Evolutionary conservation across 2,329 filamentous ascomycete genomes (phyloP), one percentile per base, ranked within the genome.

Genomic region (Esteya vermicola): DNA sequence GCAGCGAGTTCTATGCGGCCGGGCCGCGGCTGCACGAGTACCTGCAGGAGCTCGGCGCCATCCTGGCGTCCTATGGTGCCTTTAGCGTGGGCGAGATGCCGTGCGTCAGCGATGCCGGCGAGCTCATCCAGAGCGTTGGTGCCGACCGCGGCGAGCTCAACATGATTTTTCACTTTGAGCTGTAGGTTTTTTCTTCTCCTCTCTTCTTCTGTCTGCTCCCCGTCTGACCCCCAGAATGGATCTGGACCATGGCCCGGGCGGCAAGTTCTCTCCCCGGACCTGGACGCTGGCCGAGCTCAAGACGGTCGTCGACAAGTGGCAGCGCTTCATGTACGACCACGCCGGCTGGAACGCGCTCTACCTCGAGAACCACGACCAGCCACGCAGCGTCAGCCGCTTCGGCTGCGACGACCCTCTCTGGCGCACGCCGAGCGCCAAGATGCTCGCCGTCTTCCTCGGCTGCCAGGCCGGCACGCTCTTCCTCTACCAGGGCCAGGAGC

Each of bases 21-120:
- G 74, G 68, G 0, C 60, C 58, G 9, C 51, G 64, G 16, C 59
- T 75, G 33, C 80, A 72, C 50, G 74, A 71, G 54, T 81, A 83
- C 47, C 77, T 78, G 0, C 77, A 79, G 0, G 62, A 71, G 5
- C 75, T 84, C 55, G 72, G 78, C 49, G 76, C 83, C 50, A 82
- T 73, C 47, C 57, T 83, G 12, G 49, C 57, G 2, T 78, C 81
- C 52, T 80, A 84, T 71, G 65, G 75, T 33, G 70, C 74, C 21
- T 72, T 83, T 54, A 81, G 76, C 0, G 77, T 84, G 0, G 80
- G 80, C 33, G 79, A 85, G 55, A 42, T 42, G 40, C 40, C 40
- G 8, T 42, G 40, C 31, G 40, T 42, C n/a, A n/a, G 26, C 20
- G 40, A 42, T n/a, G 25, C 40, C 2, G n/a, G 14, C 18, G 46